These are phyloP conservation scores for Cercospora sp. DNA, from an alignment of 2,329 filamentous ascomycete species.

Conservation along the genomic window DNA sequence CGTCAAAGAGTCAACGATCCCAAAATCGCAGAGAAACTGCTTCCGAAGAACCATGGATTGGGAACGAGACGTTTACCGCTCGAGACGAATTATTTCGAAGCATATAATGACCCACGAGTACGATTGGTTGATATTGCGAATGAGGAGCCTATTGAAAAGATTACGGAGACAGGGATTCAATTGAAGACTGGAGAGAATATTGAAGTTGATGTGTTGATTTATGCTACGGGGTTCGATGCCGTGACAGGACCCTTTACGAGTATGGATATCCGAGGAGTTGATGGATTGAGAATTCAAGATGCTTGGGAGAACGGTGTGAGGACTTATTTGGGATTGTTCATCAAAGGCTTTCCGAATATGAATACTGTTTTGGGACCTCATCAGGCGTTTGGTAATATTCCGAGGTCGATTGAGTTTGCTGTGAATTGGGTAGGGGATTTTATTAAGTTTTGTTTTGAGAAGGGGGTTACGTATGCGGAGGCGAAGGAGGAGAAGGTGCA, in stretches of 20 bases:
- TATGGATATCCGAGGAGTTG: constrained; percentile 35
- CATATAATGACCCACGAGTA: constrained; percentile 50
- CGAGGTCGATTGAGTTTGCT: constrained; percentile 39
- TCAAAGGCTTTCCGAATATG: constrained; percentile 38
- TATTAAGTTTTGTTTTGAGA: constrained; percentile 15
- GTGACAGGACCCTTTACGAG: constrained; percentile 32
- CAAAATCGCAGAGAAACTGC: constrained; percentile 51
- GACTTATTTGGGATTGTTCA: constrained; percentile 41
- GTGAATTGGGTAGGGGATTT: constrained; percentile 21
- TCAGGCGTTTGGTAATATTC: constrained; percentile 45
- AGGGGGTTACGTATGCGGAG: constrained; percentile 9
- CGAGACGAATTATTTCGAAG: constrained; percentile 55
- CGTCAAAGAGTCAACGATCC: constrained; percentile 47
- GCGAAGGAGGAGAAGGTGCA: constrained; percentile 15
- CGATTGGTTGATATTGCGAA: constrained; percentile 50
- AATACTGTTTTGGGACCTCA: constrained; percentile 45
- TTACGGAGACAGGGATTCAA: constrained; percentile 46
- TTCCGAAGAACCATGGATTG: constrained; percentile 52
- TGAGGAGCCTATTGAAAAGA: constrained; percentile 45
- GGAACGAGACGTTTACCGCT: constrained; percentile 38
- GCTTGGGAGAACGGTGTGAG: constrained; percentile 41
- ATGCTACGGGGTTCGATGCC: constrained; percentile 47
- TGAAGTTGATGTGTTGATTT: constrained; percentile 43
- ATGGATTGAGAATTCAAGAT: constrained; percentile 35
- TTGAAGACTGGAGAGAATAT: constrained; percentile 41